A percentile compares a stretch with the other conserved stretches of the same genome.
These are phyloP conservation scores for Orbilia ellipsospora DNA, from an alignment of 2,329 filamentous ascomycete genomes.

Conservation along the genomic window DNA sequence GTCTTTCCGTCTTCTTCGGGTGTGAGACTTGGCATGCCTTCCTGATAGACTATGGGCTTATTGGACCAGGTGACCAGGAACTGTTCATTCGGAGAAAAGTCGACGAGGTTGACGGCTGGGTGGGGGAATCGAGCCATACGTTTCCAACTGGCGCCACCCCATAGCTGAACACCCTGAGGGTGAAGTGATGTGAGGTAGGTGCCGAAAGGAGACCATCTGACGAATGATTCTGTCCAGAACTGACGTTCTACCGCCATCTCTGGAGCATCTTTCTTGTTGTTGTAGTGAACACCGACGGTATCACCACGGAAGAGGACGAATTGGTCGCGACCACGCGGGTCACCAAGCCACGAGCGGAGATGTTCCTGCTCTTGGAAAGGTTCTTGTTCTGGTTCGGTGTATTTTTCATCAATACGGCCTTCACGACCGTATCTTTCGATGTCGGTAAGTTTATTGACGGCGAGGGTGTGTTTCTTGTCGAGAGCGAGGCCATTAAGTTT, in stretches of 20 bases:
- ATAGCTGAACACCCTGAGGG: slow-evolving; percentile 94
- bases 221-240: slow-evolving; percentile 98
- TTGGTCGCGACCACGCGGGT: slow-evolving; percentile 90
- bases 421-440: slow-evolving; percentile 96
- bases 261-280: slow-evolving; percentile 91
- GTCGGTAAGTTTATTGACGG: slow-evolving; percentile 98
- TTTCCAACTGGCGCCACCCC: slow-evolving; percentile 90
- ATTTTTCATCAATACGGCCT: slow-evolving; percentile 91
- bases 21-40: slow-evolving; percentile 84
- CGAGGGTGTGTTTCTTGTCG: slow-evolving; percentile 95
- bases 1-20: slow-evolving; percentile 98
- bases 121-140: slow-evolving; percentile 94
- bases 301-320: slow-evolving; percentile 95
- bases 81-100: slow-evolving; percentile 92
- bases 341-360: slow-evolving; percentile 89
- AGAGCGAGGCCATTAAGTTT: slow-evolving; percentile 86
- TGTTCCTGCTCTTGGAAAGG: slow-evolving; percentile 93
- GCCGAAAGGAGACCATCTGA: slow-evolving; percentile 96
- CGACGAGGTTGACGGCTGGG: slow-evolving; percentile 92
- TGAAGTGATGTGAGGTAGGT: slow-evolving; percentile 96
- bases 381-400: slow-evolving; percentile 81
- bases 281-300: slow-evolving; percentile 95
- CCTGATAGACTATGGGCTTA: slow-evolving; percentile 89
- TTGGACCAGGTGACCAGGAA: slow-evolving; percentile 98
- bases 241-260: slow-evolving; percentile 90